Percentiles rank a stretch among this genome's conserved stretches.
Evolutionary conservation across 1,284 basidiomycete genomes (phyloP).

Genomic region (Ceratobasidium sp.): DNA sequence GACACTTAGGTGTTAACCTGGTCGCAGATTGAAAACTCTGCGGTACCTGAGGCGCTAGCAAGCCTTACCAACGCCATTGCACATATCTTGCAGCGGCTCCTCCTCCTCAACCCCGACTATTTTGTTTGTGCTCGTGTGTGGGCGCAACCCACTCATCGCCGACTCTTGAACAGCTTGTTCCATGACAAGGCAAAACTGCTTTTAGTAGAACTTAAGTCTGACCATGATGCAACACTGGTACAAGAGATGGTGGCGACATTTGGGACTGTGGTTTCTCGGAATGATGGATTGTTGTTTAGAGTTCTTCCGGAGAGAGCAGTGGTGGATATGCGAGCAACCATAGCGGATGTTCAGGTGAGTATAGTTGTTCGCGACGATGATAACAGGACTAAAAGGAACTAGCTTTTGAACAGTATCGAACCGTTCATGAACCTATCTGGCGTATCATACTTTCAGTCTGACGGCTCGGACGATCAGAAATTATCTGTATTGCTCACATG

Average conservation of each 20-base stretch:
- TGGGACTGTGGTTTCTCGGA: slow-evolving; percentile 67
- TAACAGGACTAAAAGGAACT: background rate
- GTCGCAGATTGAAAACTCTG: slow-evolving; percentile 41
- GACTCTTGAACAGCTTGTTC: slow-evolving; percentile 38
- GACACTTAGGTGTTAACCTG: background rate
- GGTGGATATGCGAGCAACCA: slow-evolving; percentile 64
- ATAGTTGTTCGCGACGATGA: slow-evolving; percentile 39
- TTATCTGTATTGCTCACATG: slow-evolving; percentile 84
- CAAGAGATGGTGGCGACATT: slow-evolving; percentile 53
- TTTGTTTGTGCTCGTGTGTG: slow-evolving; percentile 77
- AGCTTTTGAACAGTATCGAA: slow-evolving; percentile 84
- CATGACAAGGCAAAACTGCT: slow-evolving; percentile 35
- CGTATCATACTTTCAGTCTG: slow-evolving; percentile 63
- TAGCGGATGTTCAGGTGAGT: slow-evolving; percentile 74
- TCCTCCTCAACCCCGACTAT: slow-evolving; percentile 68
- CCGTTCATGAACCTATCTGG: slow-evolving; percentile 69
- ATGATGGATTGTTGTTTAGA: slow-evolving; percentile 77
- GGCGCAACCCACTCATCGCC: slow-evolving; percentile 44
- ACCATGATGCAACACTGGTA: slow-evolving; percentile 41
- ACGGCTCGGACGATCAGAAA: slow-evolving; percentile 57
- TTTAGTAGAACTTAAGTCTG: slow-evolving; percentile 26
- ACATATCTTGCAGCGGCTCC: slow-evolving; percentile 58
- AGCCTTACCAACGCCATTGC: slow-evolving; percentile 29
- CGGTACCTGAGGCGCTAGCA: slow-evolving; percentile 40
- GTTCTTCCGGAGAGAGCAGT: slow-evolving; percentile 66